Conservation (phyloP, 495 filamentous ascomycete genomes). For the Penicillium manginii region DNA sequence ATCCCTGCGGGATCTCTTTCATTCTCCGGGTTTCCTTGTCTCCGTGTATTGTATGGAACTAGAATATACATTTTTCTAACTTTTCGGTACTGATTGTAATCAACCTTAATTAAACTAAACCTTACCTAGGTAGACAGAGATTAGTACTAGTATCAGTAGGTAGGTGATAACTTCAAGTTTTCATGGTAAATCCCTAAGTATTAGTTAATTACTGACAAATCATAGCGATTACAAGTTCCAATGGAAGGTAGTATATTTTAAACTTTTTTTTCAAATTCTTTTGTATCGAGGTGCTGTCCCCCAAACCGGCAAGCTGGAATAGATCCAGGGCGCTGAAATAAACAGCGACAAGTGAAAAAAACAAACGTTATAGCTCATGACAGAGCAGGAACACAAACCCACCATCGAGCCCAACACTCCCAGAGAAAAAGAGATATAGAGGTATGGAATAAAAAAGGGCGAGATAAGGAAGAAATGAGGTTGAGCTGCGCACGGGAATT, state of each 20-base stretch:
- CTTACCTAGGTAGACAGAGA: neutral
- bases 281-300: conserved; percentile 1
- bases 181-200: too few relatives aligned
- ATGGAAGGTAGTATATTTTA: conserved; percentile 12
- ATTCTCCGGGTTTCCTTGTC: conserved; percentile 20
- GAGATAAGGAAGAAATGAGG: conserved; percentile 7
- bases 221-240: neutral
- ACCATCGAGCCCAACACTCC: conserved; percentile 3
- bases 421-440: conserved; percentile 11
- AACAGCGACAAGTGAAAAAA: conserved; percentile 2
- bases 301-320: neutral
- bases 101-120: neutral
- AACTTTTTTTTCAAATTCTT: conserved; percentile 17
- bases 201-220: too few relatives aligned
- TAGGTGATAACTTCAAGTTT: too few relatives aligned
- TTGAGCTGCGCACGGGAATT: conserved; percentile 4
- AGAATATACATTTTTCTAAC: conserved; percentile 20
- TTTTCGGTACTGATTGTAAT: neutral
- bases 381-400: conserved; percentile 8
- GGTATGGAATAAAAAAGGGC: conserved; percentile 10
- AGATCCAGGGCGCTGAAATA: conserved; percentile 2
- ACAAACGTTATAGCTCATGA: conserved; percentile 7
- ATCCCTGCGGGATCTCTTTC: conserved; percentile 24
- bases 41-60: conserved; percentile 24
- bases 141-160: too few relatives aligned